Evolutionary conservation across 2,329 filamentous ascomycete species (phyloP).

Genomic region (Tolypocladium nubicola): DNA sequence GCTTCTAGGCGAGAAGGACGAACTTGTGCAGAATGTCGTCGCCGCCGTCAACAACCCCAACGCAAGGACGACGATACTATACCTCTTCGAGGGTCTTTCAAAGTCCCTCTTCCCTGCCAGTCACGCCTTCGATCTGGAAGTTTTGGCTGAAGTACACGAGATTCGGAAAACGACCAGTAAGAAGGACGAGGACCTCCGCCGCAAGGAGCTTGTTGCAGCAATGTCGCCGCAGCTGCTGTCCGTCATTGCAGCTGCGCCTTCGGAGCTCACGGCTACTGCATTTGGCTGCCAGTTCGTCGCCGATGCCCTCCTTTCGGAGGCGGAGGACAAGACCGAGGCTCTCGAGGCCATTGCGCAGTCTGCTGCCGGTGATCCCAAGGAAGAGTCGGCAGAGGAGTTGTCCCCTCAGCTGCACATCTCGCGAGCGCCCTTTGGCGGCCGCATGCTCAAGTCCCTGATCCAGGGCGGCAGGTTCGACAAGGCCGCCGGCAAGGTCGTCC

Average conservation of each 20-base stretch:
- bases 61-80: slow-evolving; percentile 60
- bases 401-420: slow-evolving; percentile 43
- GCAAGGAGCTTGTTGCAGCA: slow-evolving; percentile 63
- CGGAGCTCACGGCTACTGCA: slow-evolving; percentile 59
- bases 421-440: slow-evolving; percentile 53
- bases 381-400: slow-evolving; percentile 26
- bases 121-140: slow-evolving; percentile 54
- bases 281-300: slow-evolving; percentile 82
- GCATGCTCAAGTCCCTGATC: slow-evolving; percentile 85
- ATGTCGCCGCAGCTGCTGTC: slow-evolving; percentile 67
- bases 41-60: slow-evolving; percentile 55
- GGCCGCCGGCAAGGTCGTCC: slow-evolving; percentile 56
- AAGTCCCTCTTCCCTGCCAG: slow-evolving; percentile 50
- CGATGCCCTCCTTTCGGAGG: slow-evolving; percentile 67
- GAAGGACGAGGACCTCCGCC: slow-evolving; percentile 71
- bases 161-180: slow-evolving; percentile 82
- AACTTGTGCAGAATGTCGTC: slow-evolving; percentile 54
- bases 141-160: slow-evolving; percentile 67
- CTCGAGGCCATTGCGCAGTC: slow-evolving; percentile 58
- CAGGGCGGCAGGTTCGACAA: slow-evolving; percentile 81
- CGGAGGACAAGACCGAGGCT: slow-evolving; percentile 67
- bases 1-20: slow-evolving; percentile 61
- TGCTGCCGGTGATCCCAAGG: slow-evolving; percentile 44
- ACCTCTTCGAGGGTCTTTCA: slow-evolving; percentile 64
- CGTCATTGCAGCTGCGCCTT: slow-evolving; percentile 58